Base-by-base conservation (phyloP, 306 rosid genomes). In the Aeschynomene evenia region DNA sequence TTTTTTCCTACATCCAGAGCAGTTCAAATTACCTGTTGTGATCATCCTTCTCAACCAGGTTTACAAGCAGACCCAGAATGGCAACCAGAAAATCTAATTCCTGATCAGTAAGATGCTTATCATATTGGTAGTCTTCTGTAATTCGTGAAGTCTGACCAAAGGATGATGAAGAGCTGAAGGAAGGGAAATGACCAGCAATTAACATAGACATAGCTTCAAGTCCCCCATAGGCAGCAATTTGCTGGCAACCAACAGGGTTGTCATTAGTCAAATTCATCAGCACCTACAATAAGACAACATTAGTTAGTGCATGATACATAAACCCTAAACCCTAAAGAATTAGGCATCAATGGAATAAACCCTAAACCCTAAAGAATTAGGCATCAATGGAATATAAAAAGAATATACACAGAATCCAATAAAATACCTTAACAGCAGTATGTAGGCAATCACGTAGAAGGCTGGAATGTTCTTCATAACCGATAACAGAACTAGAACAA, bases 81-180 rank as follows among this genome's bases (percentile, higher is more conserved):
- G 99, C 97, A 61, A 95, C 99, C 61, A 95, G 99, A 79, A 95
- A 88, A 84, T 95, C 97, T 56, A 87, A 79, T 81, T 95, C 99
- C 2, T 89, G 81, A 85, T 95, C 99, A 15, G 82, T 79, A 34
- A 95, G 91, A 68, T 73, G 91, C 51, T 36, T 87, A 57, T 89
- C 89, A 73, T 34, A 45, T 63, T 71, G 90, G 65, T 51, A 70
- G 50, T 77, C 88, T 21, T 71, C 54, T 62, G 72, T 81, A 34
- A 60, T 64, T 67, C 58, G 71, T 50, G 73, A 78, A 29, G 70
- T 82, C 71, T 52, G 75, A 8, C 79, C 58, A 19, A 80, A 76
- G 82, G 88, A 78, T 36, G 72, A 77, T 20, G 97, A 69, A 1
- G 83, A 77, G 74, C 88, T 71, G 79, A 86, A 92, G 53, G 87